Conservation (phyloP, 768 basidiomycete species). For the Serpula lacrymans region DNA sequence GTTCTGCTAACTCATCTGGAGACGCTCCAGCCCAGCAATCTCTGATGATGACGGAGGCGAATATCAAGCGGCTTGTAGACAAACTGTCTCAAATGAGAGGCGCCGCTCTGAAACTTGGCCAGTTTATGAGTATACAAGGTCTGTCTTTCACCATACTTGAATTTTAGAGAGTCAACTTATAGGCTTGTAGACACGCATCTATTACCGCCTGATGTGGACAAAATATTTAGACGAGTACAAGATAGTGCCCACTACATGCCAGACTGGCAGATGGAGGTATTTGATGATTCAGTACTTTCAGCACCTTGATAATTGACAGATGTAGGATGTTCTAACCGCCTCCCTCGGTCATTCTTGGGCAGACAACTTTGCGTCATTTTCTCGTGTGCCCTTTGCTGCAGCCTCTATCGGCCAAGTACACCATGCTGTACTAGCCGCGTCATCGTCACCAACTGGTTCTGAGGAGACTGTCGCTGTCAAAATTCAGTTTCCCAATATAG, state of each 20-base stretch:
- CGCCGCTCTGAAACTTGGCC: conserved; percentile 93
- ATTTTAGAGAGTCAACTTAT: not conserved
- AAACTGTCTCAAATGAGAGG: conserved; percentile 96
- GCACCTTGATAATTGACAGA: not conserved
- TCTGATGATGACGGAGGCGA: conserved; percentile 87
- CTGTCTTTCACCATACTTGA: conserved; percentile 1
- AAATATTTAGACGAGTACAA: conserved; percentile 87
- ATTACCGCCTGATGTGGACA: conserved; percentile 83
- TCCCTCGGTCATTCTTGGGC: conserved; percentile 78
- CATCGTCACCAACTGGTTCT: conserved; percentile 49
- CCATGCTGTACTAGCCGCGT: conserved; percentile 55
- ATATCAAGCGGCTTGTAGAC: conserved; percentile 83
- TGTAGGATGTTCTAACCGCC: conserved; percentile 64
- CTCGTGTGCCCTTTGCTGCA: conserved; percentile 86
- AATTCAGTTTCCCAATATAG: conserved; percentile 94
- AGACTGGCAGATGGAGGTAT: conserved; percentile 94
- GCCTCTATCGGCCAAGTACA: conserved; percentile 99
- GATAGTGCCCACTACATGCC: conserved; percentile 99
- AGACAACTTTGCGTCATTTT: conserved; percentile 67
- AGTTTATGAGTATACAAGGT: conserved; percentile 98
- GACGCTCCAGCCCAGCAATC: conserved; percentile 36
- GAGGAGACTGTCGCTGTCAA: conserved; percentile 70
- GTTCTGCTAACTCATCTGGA: conserved; percentile 45
- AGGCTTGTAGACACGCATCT: conserved; percentile 73
- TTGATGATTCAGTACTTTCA: conserved; percentile 8